Conservation (phyloP, 2,329 filamentous ascomycete species). For the Zasmidium citrigriseum region DNA sequence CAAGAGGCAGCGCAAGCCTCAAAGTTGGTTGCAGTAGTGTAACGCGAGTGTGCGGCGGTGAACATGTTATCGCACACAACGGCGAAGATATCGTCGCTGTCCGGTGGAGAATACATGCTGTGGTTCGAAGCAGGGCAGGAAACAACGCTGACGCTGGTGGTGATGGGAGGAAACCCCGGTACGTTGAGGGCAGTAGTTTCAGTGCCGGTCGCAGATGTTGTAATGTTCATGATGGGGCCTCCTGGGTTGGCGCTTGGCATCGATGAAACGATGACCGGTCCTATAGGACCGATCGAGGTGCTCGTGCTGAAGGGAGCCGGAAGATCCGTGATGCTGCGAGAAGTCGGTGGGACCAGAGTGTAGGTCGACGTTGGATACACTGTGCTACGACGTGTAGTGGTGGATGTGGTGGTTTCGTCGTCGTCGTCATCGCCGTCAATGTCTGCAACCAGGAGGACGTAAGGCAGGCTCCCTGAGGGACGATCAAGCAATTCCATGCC, state of each 20-base stretch:
- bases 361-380: background rate
- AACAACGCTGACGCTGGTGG: constrained; percentile 11
- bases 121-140: constrained; percentile 20
- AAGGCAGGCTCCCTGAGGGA: constrained; percentile 9
- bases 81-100: constrained; percentile 17
- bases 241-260: constrained; percentile 7
- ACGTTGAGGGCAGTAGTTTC: background rate
- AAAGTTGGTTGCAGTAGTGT: constrained; percentile 20
- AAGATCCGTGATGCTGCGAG: constrained; percentile 17
- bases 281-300: constrained; percentile 7
- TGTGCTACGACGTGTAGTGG: background rate
- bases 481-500: constrained; percentile 18
- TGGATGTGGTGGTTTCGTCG: constrained; percentile 2
- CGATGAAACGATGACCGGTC: constrained; percentile 8
- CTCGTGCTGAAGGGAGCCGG: constrained; percentile 16
- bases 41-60: constrained; percentile 20
- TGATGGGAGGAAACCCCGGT: background rate
- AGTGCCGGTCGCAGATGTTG: background rate
- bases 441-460: constrained; percentile 21
- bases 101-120: constrained; percentile 17
- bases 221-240: constrained; percentile 7
- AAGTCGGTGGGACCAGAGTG: background rate
- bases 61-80: constrained; percentile 23
- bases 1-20: constrained; percentile 20
- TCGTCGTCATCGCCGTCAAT: constrained; percentile 17